Evolutionary conservation across 805 yeast genomes (phyloP).

Genomic region (Sugiyamaella americana): DNA sequence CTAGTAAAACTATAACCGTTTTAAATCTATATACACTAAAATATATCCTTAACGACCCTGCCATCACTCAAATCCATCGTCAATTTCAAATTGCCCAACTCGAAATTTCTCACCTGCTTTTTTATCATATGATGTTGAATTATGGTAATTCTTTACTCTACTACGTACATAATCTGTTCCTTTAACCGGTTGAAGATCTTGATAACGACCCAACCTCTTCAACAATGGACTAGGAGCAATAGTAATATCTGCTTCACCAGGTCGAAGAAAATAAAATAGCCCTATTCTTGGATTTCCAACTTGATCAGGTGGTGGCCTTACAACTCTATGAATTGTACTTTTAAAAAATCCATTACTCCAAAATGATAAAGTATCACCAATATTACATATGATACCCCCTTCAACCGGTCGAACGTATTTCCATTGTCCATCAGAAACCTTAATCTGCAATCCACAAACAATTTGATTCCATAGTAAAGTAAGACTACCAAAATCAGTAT

Average conservation of each 20-base stretch:
- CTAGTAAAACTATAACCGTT: too few species aligned
- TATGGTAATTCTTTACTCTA: slow-evolving; percentile 14
- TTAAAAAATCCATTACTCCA: slow-evolving; percentile 16
- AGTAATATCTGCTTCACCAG: slow-evolving; percentile 11
- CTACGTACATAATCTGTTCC: slow-evolving; percentile 13
- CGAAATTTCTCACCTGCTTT: slow-evolving; percentile 12
- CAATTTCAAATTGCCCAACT: slow-evolving; percentile 12
- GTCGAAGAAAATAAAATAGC: slow-evolving; percentile 17
- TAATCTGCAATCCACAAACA: slow-evolving; percentile 16
- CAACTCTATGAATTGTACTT: slow-evolving; percentile 15
- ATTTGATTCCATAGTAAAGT: slow-evolving; percentile 15
- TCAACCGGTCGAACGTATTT: slow-evolving; percentile 14
- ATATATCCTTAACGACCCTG: too few species aligned
- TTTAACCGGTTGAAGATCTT: slow-evolving; percentile 8
- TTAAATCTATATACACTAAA: too few species aligned
- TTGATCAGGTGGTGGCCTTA: slow-evolving; percentile 18
- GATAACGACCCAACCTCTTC: slow-evolving; percentile 10
- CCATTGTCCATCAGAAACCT: slow-evolving; percentile 10
- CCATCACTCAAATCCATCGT: slow-evolving; percentile 12
- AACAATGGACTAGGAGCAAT: slow-evolving; percentile 13
- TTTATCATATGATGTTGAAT: slow-evolving; percentile 9
- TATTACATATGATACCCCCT: slow-evolving; percentile 14
- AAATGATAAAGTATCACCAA: slow-evolving; percentile 16
- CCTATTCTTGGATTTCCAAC: slow-evolving; percentile 14
- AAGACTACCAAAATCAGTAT: slow-evolving; percentile 15